Evolutionary conservation across 2,329 filamentous ascomycete genomes (phyloP).

Genomic region (Amphichorda felina): DNA sequence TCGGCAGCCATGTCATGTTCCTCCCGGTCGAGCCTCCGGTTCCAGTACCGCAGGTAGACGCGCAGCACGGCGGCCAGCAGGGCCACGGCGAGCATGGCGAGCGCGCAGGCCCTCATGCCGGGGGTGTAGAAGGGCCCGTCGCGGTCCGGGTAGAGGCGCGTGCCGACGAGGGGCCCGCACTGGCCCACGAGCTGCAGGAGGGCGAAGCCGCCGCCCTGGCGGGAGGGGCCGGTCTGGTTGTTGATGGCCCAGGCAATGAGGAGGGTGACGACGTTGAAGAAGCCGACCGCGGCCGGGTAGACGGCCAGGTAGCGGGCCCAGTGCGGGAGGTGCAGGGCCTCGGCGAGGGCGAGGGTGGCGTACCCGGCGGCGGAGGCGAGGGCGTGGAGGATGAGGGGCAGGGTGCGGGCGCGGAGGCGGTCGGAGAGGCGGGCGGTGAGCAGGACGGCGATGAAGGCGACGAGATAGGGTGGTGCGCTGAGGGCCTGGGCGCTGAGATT

Average conservation of each 20-base stretch:
- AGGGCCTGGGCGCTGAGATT: conserved; percentile 61
- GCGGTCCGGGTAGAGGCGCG: conserved; percentile 47
- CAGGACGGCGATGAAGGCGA: conserved; percentile 62
- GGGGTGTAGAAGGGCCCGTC: conserved; percentile 50
- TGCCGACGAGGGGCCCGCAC: conserved; percentile 62
- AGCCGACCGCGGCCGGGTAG: conserved; percentile 68
- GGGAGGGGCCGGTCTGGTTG: conserved; percentile 60
- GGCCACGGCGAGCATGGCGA: conserved; percentile 50
- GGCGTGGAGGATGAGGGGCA: conserved; percentile 58
- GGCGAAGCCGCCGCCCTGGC: conserved; percentile 66
- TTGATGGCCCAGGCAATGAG: conserved; percentile 85
- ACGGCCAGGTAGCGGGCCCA: conserved; percentile 59
- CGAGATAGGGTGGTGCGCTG: conserved; percentile 68
- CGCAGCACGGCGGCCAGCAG: conserved; percentile 41
- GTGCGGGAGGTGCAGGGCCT: conserved; percentile 27
- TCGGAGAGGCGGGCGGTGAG: conserved; percentile 64
- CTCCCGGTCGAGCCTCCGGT: conserved; percentile 28
- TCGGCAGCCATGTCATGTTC: conserved; percentile 13
- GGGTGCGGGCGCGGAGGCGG: conserved; percentile 45
- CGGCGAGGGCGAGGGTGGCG: conserved; percentile 46
- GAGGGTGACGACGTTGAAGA: conserved; percentile 74
- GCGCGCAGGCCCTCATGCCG: conserved; percentile 52
- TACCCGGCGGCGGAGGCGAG: conserved; percentile 52
- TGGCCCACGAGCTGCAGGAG: conserved; percentile 75
- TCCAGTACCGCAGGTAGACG: conserved; percentile 37